Percentiles rank a stretch among this genome's conserved stretches.
These are phyloP conservation scores for Anisodus tanguticus DNA, from an alignment of 257 asterid species.

Conservation along the genomic window DNA sequence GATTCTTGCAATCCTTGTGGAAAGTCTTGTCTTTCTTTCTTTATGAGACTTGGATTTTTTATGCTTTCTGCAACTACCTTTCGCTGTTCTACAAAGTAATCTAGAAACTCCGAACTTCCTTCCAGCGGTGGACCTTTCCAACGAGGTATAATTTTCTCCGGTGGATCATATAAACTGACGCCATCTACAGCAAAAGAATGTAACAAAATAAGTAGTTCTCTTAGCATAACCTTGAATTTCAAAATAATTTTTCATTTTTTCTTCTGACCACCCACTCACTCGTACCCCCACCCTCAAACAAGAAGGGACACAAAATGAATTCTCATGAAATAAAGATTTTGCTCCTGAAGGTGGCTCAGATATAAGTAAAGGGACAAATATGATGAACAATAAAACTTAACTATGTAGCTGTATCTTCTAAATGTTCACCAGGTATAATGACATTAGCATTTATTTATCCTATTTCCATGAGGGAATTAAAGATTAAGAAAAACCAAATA, in stretches of 20 bases:
- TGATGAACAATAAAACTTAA: not conserved
- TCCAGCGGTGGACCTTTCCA: constrained; percentile 90
- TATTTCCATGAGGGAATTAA: not conserved
- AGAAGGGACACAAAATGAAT: constrained; percentile 9
- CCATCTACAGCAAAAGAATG: constrained; percentile 59
- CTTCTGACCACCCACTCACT: not conserved
- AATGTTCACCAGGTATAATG: not conserved
- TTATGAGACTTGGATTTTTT: constrained; percentile 43
- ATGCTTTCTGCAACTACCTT: constrained; percentile 50
- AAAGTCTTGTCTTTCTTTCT: constrained; percentile 37
- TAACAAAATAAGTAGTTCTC: not conserved
- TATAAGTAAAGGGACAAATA: not conserved
- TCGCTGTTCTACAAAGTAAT: constrained; percentile 51
- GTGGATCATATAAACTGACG: constrained; percentile 84
- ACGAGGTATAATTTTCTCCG: constrained; percentile 83
- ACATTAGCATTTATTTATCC: constrained; percentile 17
- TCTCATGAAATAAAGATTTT: not conserved
- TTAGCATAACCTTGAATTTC: not conserved
- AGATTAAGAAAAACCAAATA: constrained; percentile 34
- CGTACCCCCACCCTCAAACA: not conserved
- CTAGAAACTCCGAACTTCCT: constrained; percentile 64
- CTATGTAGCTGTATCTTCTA: not conserved
- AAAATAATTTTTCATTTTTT: not conserved
- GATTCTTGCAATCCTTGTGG: constrained; percentile 48
- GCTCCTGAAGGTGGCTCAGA: not conserved